Percentiles rank a stretch among this genome's conserved stretches.
Evolutionary conservation across 1,139 yeast genomes (phyloP).

Genomic region (Trichomonascaceae sp.): DNA sequence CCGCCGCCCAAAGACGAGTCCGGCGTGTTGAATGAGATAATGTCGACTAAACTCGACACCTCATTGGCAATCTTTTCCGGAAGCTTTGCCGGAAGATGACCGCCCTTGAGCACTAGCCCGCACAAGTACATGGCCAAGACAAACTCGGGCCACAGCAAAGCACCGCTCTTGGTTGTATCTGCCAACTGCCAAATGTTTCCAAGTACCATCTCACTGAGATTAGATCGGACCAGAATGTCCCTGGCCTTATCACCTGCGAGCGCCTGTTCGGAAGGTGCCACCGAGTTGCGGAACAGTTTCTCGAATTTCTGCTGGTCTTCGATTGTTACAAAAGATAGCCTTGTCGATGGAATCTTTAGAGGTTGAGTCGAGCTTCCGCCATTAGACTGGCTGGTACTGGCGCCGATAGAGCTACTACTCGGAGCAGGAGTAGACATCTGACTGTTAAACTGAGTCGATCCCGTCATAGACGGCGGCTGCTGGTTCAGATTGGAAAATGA

Average conservation of each 20-base stretch:
- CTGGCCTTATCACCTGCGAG: slow-evolving; percentile 67
- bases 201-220: slow-evolving; percentile 58
- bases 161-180: slow-evolving; percentile 79
- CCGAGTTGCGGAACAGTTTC: slow-evolving; percentile 63
- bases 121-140: slow-evolving; percentile 87
- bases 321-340: slow-evolving; percentile 74
- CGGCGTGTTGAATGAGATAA: slow-evolving; percentile 69
- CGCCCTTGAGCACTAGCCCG: slow-evolving; percentile 64
- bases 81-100: slow-evolving; percentile 55
- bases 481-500: too few species aligned
- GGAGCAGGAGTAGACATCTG: too few species aligned
- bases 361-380: not conserved
- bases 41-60: slow-evolving; percentile 77
- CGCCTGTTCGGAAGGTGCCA: slow-evolving; percentile 65
- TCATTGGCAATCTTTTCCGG: slow-evolving; percentile 71
- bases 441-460: too few species aligned
- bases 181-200: slow-evolving; percentile 87
- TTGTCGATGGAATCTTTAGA: slow-evolving; percentile 19
- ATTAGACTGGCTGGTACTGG: slow-evolving; percentile 1
- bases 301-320: slow-evolving; percentile 81
- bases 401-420: too few species aligned
- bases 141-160: slow-evolving; percentile 83
- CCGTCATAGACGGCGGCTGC: too few species aligned
- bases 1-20: slow-evolving; percentile 19
- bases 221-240: slow-evolving; percentile 67